Percentiles rank a stretch among this genome's conserved stretches.
Evolutionary conservation across 805 yeast genomes (phyloP).

Genomic region (Metschnikowia hibisci): DNA sequence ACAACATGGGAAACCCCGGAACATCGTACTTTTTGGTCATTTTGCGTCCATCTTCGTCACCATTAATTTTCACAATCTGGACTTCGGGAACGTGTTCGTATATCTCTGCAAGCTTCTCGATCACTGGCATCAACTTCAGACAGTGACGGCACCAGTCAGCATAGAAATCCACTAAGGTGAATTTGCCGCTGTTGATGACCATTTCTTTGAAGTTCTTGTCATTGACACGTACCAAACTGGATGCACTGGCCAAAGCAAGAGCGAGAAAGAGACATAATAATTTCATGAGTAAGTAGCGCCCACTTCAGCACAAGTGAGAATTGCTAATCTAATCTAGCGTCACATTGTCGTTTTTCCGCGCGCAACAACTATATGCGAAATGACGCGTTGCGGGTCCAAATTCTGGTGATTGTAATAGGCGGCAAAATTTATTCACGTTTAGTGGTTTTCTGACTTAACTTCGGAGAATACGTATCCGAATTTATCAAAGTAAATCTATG

Average conservation of each 20-base stretch:
- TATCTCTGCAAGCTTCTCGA: conserved; percentile 28
- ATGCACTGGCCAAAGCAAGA: conserved; percentile 9
- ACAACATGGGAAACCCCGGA: conserved; percentile 64
- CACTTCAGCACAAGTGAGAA: too few species aligned
- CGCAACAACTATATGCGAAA: too few species aligned
- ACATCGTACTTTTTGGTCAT: conserved; percentile 49
- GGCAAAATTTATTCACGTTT: too few species aligned
- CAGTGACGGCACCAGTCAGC: conserved; percentile 78
- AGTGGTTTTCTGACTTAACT: too few species aligned
- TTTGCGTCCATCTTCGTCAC: conserved; percentile 49
- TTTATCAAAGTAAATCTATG: too few species aligned
- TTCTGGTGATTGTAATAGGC: neutral
- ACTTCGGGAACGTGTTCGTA: conserved; percentile 34
- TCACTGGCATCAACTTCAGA: conserved; percentile 48
- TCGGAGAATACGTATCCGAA: too few species aligned
- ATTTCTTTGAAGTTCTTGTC: conserved; percentile 51
- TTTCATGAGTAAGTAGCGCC: conserved; percentile 7
- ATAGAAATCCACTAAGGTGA: conserved; percentile 43
- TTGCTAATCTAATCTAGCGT: too few species aligned
- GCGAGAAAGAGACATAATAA: neutral
- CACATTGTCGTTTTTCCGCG: too few species aligned
- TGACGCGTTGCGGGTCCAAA: neutral
- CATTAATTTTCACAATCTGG: conserved; percentile 55
- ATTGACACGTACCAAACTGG: conserved; percentile 40
- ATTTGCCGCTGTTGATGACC: conserved; percentile 52